A percentile compares a stretch with the other conserved stretches of the same genome.
Evolutionary conservation across 768 basidiomycete genomes (phyloP).

Genomic region (Tylopilus felleus): DNA sequence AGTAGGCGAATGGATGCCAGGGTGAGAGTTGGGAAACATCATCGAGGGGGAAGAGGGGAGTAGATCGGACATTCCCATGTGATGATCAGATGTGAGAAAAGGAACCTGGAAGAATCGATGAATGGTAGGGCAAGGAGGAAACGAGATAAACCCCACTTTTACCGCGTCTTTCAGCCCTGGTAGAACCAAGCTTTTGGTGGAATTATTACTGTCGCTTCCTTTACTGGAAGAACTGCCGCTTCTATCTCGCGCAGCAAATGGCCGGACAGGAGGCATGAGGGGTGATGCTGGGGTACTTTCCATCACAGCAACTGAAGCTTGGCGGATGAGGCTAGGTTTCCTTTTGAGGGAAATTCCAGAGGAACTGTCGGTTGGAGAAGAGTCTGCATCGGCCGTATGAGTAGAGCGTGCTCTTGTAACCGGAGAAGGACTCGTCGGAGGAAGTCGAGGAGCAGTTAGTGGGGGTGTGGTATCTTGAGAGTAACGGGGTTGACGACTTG

Average conservation of each 20-base stretch:
- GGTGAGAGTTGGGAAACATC: slow-evolving; percentile 36
- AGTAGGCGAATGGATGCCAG: slow-evolving; percentile 37
- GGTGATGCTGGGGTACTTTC: slow-evolving; percentile 41
- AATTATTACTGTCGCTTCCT: slow-evolving; percentile 32
- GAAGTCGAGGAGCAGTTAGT: slow-evolving; percentile 17
- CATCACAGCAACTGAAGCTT: slow-evolving; percentile 54
- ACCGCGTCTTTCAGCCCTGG: slow-evolving; percentile 71
- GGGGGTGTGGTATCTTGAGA: slow-evolving; percentile 50
- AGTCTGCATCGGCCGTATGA: slow-evolving; percentile 25
- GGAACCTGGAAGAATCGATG: slow-evolving; percentile 46
- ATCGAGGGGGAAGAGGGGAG: slow-evolving; percentile 71
- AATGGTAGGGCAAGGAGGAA: not conserved
- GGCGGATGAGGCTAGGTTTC: slow-evolving; percentile 44
- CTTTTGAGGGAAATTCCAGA: slow-evolving; percentile 12
- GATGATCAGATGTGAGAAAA: slow-evolving; percentile 64
- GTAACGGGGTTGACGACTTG: slow-evolving; percentile 53
- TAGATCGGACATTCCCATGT: slow-evolving; percentile 63
- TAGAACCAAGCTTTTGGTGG: slow-evolving; percentile 34
- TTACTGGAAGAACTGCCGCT: slow-evolving; percentile 47
- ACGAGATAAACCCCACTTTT: slow-evolving; percentile 44
- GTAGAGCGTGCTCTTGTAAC: slow-evolving; percentile 35
- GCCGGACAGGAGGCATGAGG: slow-evolving; percentile 42
- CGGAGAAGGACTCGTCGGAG: slow-evolving; percentile 32
- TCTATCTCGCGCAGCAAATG: slow-evolving; percentile 46
- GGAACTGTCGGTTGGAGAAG: slow-evolving; percentile 11